Evolutionary conservation across 2,329 filamentous ascomycete genomes (phyloP).

Genomic region (Cladobotryum mycophilum): DNA sequence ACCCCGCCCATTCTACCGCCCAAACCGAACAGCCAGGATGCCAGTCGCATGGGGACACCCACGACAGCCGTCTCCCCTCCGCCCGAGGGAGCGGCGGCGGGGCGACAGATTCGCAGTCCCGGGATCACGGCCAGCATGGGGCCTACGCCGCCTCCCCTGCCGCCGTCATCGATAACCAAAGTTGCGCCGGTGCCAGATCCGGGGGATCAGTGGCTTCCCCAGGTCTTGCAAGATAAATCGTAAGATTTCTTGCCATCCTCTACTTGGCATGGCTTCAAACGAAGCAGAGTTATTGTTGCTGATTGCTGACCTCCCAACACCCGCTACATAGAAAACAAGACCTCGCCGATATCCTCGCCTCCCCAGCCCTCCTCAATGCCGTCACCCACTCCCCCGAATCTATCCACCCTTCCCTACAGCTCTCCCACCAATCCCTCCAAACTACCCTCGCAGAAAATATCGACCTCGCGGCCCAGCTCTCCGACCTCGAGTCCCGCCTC

Average conservation of each 20-base stretch:
- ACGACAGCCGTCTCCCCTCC: conserved; percentile 29
- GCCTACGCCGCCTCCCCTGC: conserved; percentile 12
- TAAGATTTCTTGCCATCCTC: conserved; percentile 36
- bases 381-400: conserved; percentile 62
- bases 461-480: conserved; percentile 57
- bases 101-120: neutral
- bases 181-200: conserved; percentile 44
- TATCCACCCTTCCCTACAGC: conserved; percentile 63
- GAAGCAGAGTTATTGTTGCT: neutral
- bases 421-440: conserved; percentile 59
- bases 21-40: conserved; percentile 63
- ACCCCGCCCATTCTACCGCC: conserved; percentile 63
- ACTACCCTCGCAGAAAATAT: conserved; percentile 65
- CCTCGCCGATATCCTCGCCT: conserved; percentile 62
- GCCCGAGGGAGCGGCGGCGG: conserved; percentile 1
- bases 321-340: conserved; percentile 61
- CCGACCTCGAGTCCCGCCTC: conserved; percentile 52
- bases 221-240: conserved; percentile 74
- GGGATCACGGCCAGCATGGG: neutral
- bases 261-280: neutral
- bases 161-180: conserved; percentile 11
- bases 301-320: neutral
- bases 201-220: conserved; percentile 72
- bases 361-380: conserved; percentile 62
- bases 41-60: conserved; percentile 62